phyloP scores from a whole-genome alignment of 495 filamentous ascomycete genomes.

The Neurospora hispaniola region DNA sequence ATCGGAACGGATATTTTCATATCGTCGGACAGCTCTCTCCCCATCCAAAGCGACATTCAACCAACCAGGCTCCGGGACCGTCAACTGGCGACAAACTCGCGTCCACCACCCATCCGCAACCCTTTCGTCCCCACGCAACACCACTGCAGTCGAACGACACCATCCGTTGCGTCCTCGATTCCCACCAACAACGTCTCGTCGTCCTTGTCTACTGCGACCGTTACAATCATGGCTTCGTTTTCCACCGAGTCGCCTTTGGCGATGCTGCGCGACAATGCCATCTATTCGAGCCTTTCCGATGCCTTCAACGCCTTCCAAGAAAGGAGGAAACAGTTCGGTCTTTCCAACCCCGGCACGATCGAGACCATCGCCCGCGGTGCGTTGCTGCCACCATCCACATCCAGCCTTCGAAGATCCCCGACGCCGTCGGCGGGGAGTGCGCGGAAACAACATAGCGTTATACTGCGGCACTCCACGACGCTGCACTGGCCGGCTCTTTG shows the following conservation, averaged over 20 bases:
- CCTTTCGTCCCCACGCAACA: not conserved
- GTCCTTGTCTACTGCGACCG: slow-evolving; percentile 8
- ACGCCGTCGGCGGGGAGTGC: not conserved
- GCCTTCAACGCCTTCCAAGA: slow-evolving; percentile 75
- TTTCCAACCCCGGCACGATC: slow-evolving; percentile 84
- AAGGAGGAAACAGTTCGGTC: slow-evolving; percentile 72
- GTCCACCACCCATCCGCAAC: not conserved
- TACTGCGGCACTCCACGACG: not conserved
- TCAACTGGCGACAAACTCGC: not conserved
- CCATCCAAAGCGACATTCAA: not conserved
- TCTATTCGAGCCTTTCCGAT: slow-evolving; percentile 58
- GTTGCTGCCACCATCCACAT: slow-evolving; percentile 5
- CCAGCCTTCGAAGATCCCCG: not conserved
- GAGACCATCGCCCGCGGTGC: slow-evolving; percentile 67
- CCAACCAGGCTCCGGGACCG: not conserved
- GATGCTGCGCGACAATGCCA: slow-evolving; percentile 62
- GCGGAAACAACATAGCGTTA: not conserved
- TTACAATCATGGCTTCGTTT: slow-evolving; percentile 33
- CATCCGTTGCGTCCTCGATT: not conserved
- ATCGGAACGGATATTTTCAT: slow-evolving; percentile 1
- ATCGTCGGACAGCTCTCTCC: not conserved
- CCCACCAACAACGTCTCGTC: not conserved
- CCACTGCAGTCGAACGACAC: not conserved
- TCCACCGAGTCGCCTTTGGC: slow-evolving; percentile 46
- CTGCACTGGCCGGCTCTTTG: not conserved